Evolutionary conservation across 306 rosid genomes (phyloP).

Genomic region (Vigna mungo): DNA sequence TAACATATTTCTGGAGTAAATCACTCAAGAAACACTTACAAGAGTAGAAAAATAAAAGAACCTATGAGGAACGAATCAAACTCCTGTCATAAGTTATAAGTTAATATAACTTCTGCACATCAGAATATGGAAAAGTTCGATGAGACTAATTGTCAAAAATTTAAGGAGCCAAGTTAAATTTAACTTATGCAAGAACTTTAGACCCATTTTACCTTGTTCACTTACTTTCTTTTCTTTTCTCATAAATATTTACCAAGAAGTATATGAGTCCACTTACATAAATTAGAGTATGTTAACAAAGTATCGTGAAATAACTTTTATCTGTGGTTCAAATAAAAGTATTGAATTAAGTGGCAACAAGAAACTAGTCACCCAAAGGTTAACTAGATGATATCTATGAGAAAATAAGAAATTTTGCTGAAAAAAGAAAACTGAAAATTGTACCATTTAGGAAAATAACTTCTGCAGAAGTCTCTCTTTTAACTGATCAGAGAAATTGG

Average conservation of each 20-base stretch:
- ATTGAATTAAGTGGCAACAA: background rate
- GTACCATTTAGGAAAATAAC: background rate
- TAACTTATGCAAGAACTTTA: background rate
- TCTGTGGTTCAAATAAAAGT: background rate
- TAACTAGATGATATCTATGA: background rate
- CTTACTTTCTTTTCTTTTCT: background rate
- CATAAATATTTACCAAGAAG: background rate
- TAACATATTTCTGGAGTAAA: background rate
- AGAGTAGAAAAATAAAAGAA: background rate
- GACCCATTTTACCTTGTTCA: background rate
- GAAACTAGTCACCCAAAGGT: slow-evolving; percentile 2
- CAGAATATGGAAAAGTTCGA: background rate
- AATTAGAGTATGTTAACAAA: background rate
- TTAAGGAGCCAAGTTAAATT: background rate
- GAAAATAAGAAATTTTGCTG: background rate
- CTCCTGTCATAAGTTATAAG: background rate
- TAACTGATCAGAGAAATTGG: background rate
- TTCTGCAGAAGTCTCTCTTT: background rate
- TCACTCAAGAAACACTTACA: background rate
- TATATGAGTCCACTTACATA: background rate
- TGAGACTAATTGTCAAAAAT: background rate
- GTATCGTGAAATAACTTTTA: background rate
- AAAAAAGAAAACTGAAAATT: slow-evolving; percentile 11
- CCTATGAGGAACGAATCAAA: background rate
- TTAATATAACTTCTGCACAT: background rate